Conservation (phyloP, 441 rosid genomes). For the Arabidopsis lyrata region DNA sequence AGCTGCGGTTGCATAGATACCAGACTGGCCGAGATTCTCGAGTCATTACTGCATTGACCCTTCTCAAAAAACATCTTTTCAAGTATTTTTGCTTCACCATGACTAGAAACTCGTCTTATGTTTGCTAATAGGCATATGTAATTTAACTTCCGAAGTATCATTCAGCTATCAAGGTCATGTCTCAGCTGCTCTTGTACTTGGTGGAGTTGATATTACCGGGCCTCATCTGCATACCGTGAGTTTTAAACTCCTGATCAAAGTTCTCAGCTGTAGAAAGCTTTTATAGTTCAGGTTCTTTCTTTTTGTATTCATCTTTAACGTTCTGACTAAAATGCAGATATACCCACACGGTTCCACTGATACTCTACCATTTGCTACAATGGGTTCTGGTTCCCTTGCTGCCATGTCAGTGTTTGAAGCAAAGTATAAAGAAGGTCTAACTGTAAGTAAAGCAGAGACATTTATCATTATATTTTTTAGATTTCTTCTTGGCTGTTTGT, state of each 20-base stretch:
- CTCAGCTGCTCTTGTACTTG: constrained; percentile 92
- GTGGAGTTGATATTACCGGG: constrained; percentile 95
- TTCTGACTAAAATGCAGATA: constrained; percentile 75
- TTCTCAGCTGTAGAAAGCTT: background rate
- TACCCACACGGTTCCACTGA: constrained; percentile 98
- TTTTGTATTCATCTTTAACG: constrained; percentile 23
- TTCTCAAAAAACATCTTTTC: constrained; percentile 90
- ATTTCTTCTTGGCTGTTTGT: background rate
- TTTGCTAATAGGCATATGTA: background rate
- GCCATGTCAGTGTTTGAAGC: constrained; percentile 52
- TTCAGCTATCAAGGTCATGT: constrained; percentile 90
- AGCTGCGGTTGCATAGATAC: constrained; percentile 87
- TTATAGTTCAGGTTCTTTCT: constrained; percentile 9
- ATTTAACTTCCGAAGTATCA: constrained; percentile 43
- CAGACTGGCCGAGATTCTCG: constrained; percentile 93
- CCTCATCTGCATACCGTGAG: constrained; percentile 94
- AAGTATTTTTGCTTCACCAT: constrained; percentile 50
- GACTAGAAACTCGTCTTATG: constrained; percentile 13
- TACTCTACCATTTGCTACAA: constrained; percentile 80
- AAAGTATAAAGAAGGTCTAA: constrained; percentile 87
- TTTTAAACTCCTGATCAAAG: constrained; percentile 5
- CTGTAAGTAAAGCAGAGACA: constrained; percentile 58
- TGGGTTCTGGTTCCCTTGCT: no score
- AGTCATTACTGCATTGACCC: constrained; percentile 91
- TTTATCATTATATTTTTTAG: background rate